Base-by-base conservation (phyloP, 805 yeast genomes). In the Hanseniaspora pseudoguilliermondii region DNA sequence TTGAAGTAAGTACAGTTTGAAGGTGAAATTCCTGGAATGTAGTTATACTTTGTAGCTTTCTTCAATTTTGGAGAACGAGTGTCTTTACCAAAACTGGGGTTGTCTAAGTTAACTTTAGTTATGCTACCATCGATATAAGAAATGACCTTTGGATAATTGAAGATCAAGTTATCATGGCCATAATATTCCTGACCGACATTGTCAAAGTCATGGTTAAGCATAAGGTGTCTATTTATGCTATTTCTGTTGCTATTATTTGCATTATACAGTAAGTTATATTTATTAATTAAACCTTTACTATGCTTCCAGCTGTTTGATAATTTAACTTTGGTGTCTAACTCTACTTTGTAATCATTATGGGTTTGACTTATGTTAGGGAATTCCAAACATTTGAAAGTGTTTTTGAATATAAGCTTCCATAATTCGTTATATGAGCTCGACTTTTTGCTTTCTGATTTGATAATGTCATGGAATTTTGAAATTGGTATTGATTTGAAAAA, bases 311-410 rank as follows among this genome's bases (percentile, higher is more conserved):
- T 64, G 21, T 61, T 63, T 35, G 68, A 48, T 2, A 64, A 59
- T 10, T 64, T 60, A 35, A 62, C 60, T 44, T 75, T 60, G 39
- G 62, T 62, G 29, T 67, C 59, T 42, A 66, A 63, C 60, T 73
- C 77, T 0, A 46, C n/a, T 15, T 63, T 63, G 53, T 70, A 69
- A 57, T 62, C 73, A 52, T 64, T 65, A 15, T 47, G 42, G 0
- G 74, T 67, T n/a, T 63, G 61, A 2, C 75, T 64, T 35, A 66
- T 61, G 0, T 75, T 71, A 27, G 75, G 74, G 62, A 73, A 73
- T 25, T 59, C 54, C 21, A 61, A 59, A 0, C 70, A 63, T 15
- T 63, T 58, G 47, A 65, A 65, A 21, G 61, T 64, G 27, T 68
- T 60, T 13, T 63, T 58, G 56, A 73, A 71, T 39, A 72, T 60